These are phyloP conservation scores for Syncephalis plumigaleata DNA, from an alignment of 371 early-diverging fungal species.

Conservation along the genomic window DNA sequence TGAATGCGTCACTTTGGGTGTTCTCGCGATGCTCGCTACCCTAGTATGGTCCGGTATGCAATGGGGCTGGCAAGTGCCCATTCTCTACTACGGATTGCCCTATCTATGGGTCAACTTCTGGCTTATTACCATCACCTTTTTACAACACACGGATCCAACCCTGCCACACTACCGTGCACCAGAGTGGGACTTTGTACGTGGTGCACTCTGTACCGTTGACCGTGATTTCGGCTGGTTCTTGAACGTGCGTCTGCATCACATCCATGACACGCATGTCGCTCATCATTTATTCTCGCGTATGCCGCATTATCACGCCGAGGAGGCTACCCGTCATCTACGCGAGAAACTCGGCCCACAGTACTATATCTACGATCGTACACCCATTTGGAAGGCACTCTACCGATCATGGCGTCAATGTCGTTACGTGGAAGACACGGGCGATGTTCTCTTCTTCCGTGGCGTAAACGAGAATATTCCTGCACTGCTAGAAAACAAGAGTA, in stretches of 20 bases:
- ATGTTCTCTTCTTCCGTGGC: constrained; percentile 28
- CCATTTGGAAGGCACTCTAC: constrained; percentile 41
- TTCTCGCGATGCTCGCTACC: constrained; percentile 25
- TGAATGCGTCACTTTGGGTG: constrained; percentile 50
- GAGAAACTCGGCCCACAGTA: constrained; percentile 52
- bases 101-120: constrained; percentile 68
- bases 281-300: constrained; percentile 81
- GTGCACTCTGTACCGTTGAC: constrained; percentile 68
- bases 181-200: constrained; percentile 75
- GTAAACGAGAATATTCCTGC: no score
- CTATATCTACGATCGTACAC: constrained; percentile 44
- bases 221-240: constrained; percentile 65
- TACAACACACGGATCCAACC: constrained; percentile 73
- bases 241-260: constrained; percentile 66
- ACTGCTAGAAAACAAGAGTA: no score
- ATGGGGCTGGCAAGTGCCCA: constrained; percentile 19
- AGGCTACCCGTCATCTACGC: constrained; percentile 62
- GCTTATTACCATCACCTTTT: constrained; percentile 73
- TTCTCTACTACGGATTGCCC: constrained; percentile 71
- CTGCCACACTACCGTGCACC: constrained; percentile 64
- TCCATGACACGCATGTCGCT: constrained; percentile 67
- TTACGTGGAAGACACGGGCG: constrained; percentile 69
- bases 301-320: constrained; percentile 79
- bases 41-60: constrained; percentile 25
- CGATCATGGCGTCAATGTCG: constrained; percentile 38